Evolutionary conservation across 495 filamentous ascomycete species (phyloP), one percentile per base, ranked within the genome.

Genomic region (Talaromyces adpressus): DNA sequence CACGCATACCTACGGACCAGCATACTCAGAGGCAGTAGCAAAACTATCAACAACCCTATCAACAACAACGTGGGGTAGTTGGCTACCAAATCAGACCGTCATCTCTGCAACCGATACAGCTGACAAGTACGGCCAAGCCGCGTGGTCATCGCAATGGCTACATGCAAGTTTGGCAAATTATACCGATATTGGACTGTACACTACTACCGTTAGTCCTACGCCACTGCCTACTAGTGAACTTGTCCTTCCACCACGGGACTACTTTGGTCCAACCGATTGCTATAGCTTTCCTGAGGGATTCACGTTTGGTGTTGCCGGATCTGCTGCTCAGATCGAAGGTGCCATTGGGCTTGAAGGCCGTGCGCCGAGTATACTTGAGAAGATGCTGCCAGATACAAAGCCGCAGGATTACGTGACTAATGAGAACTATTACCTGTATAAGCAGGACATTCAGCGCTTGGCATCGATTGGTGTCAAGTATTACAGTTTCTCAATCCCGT

Each of bases 281-380:
- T 71, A 72, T 36, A 65, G 63, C 20, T 73, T 77, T 36, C 79
- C 79, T 1, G 67, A 72, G 16, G 77, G 81, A 57, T 84, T 84
- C 57, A 63, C 79, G 14, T 83, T 81, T 70, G 82, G 82, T 2
- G 75, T 81, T 54, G 82, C 82, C 14, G 77, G 77, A 4, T 79
- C 77, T 30, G 76, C 81, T 41, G 75, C 75, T 52, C 78, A 83
- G 59, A 80, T 82, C 51, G 81, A 83, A 70, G 81, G 81, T 6
- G 78, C 75, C 1, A 65, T 76, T 18, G 72, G 65, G 0, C 67
- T 81, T 20, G 79, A 80, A 39, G 80, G 80, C 36, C 76, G 76
- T 12, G 71, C 71, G 3, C 77, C 77, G 7, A 73, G 66, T 2
- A 36, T 76, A 3, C 57, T 73, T 25, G 80, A 81, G 39, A 74